Conservation (phyloP, 176 grass and related monocot genomes). For the Cenchrus fungigraminus region DNA sequence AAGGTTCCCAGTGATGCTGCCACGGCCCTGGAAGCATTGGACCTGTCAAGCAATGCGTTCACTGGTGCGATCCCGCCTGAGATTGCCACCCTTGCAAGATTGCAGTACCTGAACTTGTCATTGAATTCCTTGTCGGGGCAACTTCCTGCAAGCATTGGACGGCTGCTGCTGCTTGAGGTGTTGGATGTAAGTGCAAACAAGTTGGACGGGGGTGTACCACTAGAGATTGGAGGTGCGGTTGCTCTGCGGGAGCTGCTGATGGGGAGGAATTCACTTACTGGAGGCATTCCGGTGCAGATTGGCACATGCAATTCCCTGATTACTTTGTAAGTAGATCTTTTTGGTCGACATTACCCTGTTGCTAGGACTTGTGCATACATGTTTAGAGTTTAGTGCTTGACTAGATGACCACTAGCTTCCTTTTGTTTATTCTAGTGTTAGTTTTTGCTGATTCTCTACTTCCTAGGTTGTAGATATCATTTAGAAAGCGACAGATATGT, state of each 20-base stretch:
- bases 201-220: constrained; percentile 55
- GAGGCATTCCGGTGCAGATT: constrained; percentile 70
- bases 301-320: constrained; percentile 60
- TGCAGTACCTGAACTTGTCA: constrained; percentile 67
- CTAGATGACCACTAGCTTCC: constrained; percentile 13
- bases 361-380: neutral
- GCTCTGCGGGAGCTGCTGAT: constrained; percentile 53
- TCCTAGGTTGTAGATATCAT: constrained; percentile 29
- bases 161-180: constrained; percentile 51
- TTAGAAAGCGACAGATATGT: constrained; percentile 44
- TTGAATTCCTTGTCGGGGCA: constrained; percentile 59
- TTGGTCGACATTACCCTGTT: neutral
- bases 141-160: constrained; percentile 60
- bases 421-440: constrained; percentile 35
- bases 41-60: constrained; percentile 71
- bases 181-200: constrained; percentile 67
- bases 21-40: constrained; percentile 38
- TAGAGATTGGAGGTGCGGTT: constrained; percentile 47
- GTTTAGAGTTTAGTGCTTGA: constrained; percentile 15
- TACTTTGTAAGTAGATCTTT: constrained; percentile 54
- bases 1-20: constrained; percentile 37
- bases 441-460: constrained; percentile 24
- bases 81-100: constrained; percentile 38
- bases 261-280: constrained; percentile 63
- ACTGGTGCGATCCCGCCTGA: constrained; percentile 50